phyloP scores from a whole-genome alignment of 2,329 filamentous ascomycete species.

The Pezicula radicicola region DNA sequence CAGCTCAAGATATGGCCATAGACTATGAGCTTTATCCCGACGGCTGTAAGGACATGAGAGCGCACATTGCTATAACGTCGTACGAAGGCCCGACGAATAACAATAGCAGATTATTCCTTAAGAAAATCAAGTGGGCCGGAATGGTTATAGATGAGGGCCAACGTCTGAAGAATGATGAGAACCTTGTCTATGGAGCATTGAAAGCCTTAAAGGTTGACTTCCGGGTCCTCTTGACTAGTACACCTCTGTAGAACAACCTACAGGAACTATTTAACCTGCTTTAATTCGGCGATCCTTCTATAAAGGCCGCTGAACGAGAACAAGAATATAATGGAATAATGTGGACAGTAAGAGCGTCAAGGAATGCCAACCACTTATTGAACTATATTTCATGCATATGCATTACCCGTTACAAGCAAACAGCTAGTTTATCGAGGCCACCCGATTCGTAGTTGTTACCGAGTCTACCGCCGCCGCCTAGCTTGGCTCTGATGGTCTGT shows the following conservation, averaged over 20 bases:
- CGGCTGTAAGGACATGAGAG: constrained; percentile 65
- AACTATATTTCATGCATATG: constrained; percentile 64
- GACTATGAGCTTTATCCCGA: constrained; percentile 82
- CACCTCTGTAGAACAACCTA: constrained; percentile 92
- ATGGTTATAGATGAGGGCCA: constrained; percentile 95
- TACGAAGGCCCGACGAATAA: constrained; percentile 85
- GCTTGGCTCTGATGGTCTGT: too few species aligned
- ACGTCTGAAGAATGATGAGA: constrained; percentile 89
- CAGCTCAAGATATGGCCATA: constrained; percentile 72
- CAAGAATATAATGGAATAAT: constrained; percentile 60
- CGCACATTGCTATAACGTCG: constrained; percentile 90
- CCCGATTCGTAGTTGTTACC: too few species aligned
- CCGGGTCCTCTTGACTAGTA: constrained; percentile 79
- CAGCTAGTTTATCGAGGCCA: too few species aligned
- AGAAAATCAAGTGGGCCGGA: constrained; percentile 75
- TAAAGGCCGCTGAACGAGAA: constrained; percentile 72
- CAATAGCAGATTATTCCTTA: constrained; percentile 63
- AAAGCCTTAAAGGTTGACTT: constrained; percentile 74
- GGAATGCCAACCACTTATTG: constrained; percentile 78
- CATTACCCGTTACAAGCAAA: too few species aligned
- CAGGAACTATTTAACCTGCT: constrained; percentile 94
- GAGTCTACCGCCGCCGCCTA: too few species aligned
- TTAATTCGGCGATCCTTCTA: constrained; percentile 78
- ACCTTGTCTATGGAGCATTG: constrained; percentile 74
- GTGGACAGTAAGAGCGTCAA: constrained; percentile 80